These are phyloP conservation scores for Periconia macrospinosa DNA, from an alignment of 2,329 filamentous ascomycete genomes.

Conservation along the genomic window DNA sequence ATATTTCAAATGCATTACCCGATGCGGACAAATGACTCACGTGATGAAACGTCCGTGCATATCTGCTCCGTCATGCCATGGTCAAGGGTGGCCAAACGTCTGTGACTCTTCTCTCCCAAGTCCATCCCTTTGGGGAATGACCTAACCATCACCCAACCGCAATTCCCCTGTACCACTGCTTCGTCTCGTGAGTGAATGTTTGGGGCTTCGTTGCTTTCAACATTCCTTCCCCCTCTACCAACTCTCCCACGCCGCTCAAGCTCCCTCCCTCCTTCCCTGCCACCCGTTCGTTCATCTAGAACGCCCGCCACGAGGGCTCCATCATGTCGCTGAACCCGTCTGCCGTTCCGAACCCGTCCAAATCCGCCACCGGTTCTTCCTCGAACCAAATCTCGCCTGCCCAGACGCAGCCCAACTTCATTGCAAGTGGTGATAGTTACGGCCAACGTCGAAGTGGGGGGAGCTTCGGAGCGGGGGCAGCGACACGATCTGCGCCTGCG, in stretches of 20 bases:
- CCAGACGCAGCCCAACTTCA: slow-evolving; percentile 46
- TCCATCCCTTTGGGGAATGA: slow-evolving; percentile 34
- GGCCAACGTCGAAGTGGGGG: slow-evolving; percentile 48
- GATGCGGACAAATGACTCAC: neutral
- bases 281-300: slow-evolving; percentile 23
- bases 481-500: slow-evolving; percentile 45
- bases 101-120: slow-evolving; percentile 28
- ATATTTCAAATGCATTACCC: neutral
- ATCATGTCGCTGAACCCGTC: slow-evolving; percentile 51
- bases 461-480: slow-evolving; percentile 42
- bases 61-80: neutral
- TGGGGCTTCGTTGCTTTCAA: neutral
- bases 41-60: neutral
- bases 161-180: neutral
- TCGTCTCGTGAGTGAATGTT: neutral
- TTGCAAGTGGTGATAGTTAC: slow-evolving; percentile 47
- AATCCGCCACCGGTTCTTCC: slow-evolving; percentile 40
- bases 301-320: slow-evolving; percentile 26
- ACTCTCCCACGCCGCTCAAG: slow-evolving; percentile 5
- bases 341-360: slow-evolving; percentile 44
- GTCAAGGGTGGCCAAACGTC: neutral
- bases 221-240: neutral
- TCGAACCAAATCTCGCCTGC: slow-evolving; percentile 46
- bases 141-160: slow-evolving; percentile 18
- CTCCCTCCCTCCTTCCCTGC: slow-evolving; percentile 3